These are phyloP conservation scores for Salvia splendens DNA, from an alignment of 257 asterid genomes.

Conservation along the genomic window DNA sequence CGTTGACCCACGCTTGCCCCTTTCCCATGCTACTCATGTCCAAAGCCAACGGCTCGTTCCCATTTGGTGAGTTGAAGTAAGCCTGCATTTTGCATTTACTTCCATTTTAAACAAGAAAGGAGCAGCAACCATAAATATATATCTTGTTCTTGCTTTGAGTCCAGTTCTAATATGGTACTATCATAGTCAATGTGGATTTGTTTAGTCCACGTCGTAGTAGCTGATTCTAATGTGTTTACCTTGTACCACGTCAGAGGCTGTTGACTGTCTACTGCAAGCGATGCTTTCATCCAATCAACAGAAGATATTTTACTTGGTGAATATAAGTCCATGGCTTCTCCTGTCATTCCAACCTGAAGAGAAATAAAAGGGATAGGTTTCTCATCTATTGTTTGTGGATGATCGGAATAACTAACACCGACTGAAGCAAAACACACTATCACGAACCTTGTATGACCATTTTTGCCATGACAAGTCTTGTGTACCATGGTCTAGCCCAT, in stretches of 20 bases:
- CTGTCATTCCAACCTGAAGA: constrained; percentile 74
- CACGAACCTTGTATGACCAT: constrained; percentile 89
- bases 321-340: constrained; percentile 76
- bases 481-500: constrained; percentile 66
- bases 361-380: background rate
- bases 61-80: constrained; percentile 71
- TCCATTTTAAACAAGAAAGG: background rate
- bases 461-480: constrained; percentile 76
- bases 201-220: no score
- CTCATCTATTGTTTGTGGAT: constrained; percentile 15
- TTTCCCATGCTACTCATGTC: constrained; percentile 88
- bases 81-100: constrained; percentile 39
- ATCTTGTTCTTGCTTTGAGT: no score
- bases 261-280: constrained; percentile 43
- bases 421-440: background rate
- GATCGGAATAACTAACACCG: constrained; percentile 1
- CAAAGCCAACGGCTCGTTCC: constrained; percentile 73
- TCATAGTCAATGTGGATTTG: no score
- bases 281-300: constrained; percentile 59
- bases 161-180: no score
- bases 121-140: no score
- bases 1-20: constrained; percentile 90
- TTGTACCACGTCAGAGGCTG: constrained; percentile 92
- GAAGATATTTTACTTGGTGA: constrained; percentile 56
- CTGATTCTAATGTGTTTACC: constrained; percentile 35